Conservation (phyloP, 2,329 filamentous ascomycete genomes). For the Neofusicoccum cordaticola region DNA sequence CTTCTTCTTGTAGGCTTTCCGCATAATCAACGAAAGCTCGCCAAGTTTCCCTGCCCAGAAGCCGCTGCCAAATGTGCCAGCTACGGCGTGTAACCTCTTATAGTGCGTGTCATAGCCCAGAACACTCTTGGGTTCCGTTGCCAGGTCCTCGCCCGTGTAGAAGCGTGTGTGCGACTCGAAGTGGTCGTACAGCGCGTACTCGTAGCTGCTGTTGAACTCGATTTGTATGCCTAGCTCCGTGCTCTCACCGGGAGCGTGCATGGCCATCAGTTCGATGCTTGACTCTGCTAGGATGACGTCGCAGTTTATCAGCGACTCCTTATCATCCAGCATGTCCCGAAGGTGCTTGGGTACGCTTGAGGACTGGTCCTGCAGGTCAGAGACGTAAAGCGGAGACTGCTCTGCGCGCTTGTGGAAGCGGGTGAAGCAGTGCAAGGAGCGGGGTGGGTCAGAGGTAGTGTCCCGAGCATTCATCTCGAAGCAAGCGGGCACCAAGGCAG, state of each 20-base stretch:
- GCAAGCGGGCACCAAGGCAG: conserved; percentile 4
- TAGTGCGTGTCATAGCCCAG: conserved; percentile 26
- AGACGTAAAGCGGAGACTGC: conserved; percentile 7
- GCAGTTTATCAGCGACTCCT: conserved; percentile 20
- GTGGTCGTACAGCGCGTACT: conserved; percentile 29
- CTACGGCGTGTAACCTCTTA: conserved; percentile 29
- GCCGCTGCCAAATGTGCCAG: conserved; percentile 37
- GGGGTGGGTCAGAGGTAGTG: conserved; percentile 25
- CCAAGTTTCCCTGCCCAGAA: conserved; percentile 39
- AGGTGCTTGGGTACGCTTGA: conserved; percentile 9
- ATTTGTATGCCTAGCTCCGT: conserved; percentile 33
- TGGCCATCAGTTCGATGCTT: conserved; percentile 40
- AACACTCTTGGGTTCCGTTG: conserved; percentile 27
- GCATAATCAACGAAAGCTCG: conserved; percentile 18
- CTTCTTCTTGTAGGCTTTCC: conserved; percentile 15
- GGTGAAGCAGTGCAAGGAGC: conserved; percentile 39
- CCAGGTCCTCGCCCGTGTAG: conserved; percentile 29
- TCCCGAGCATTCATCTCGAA: conserved; percentile 40
- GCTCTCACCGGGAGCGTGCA: conserved; percentile 30
- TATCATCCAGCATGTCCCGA: conserved; percentile 21
- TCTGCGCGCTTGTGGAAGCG: conserved; percentile 30
- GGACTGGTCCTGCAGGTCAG: not conserved
- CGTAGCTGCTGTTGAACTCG: conserved; percentile 33
- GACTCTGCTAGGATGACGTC: conserved; percentile 42
- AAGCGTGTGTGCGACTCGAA: conserved; percentile 35